Evolutionary conservation across 2,329 filamentous ascomycete genomes (phyloP), one percentile per base, ranked within the genome.

Genomic region (Trichophyton equinum): DNA sequence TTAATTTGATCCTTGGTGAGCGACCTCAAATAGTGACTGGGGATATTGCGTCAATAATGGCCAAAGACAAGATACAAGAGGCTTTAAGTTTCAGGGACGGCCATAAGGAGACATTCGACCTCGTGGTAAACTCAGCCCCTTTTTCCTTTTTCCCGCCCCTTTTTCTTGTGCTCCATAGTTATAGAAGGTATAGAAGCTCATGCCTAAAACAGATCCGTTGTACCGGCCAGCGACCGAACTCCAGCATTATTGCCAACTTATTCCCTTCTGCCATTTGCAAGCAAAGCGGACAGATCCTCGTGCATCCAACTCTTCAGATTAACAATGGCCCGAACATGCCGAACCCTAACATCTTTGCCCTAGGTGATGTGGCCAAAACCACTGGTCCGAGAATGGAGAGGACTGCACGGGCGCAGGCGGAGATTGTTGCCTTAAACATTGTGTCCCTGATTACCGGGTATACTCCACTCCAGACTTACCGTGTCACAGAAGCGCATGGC

Each of bases 281-380:
- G 0, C 64, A 70, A 2, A 77, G 76, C 0, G 79, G 79, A 1
- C 77, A 80, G 61, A 78, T 85, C 64, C 73, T 74, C 1, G 80
- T 86, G 20, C 77, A 78, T 55, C 75, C 78, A 0, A 84, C 80
- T 0, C 74, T 87, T 27, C 84, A 87, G 63, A 73, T 87, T 15
- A 25, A 58, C 36, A 36, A 46, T 20, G 55, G 27, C 9, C 4
- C 42, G 6, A 27, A 18, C 2, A 33, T 8, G 20, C 70, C 75
- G 1, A 62, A 64, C 0, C 73, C 79, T 6, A 74, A 77, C 1
- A 75, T 87, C 1, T 87, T 84, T 65, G 81, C 80, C 0, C 79
- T 82, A 13, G 85, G 85, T 15, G 85, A 87, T 64, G 81, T 88
- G 3, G 79, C 83, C 3, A 81, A 82, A 25, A 78, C 77, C 0